Base-by-base conservation (phyloP, 805 yeast genomes). In the Candida ponderosae region DNA sequence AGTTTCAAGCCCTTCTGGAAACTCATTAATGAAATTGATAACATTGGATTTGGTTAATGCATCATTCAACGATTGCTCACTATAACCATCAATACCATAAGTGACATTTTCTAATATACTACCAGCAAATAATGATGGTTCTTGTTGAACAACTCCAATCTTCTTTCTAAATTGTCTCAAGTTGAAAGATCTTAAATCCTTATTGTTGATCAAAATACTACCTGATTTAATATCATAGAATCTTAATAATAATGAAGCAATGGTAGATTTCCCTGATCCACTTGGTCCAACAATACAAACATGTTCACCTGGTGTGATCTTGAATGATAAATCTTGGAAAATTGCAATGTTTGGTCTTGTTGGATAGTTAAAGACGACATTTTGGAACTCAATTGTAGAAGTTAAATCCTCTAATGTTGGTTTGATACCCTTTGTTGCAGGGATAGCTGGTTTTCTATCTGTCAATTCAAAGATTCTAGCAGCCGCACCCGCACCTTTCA, bases 401-500 rank as follows among this genome's bases (percentile, higher is more conserved):
- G 54, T 51, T 17, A 51, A 48, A 19, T 54, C 64, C 41, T 36
- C 44, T 29, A 41, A 50, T 37, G 58, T 57, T 9, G 65, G 59
- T 19, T 66, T 60, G 27, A 50, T 49, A 19, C 97, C 97, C 18
- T 66, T 53, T 2, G 81, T 72, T 2, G 89, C 75, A 14, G 74
- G 68, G 34, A 89, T 86, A 10, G 66, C 58, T 0, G 97, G 94
- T 45, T 77, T 68, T 58, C 87, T 70, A 42, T 84, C 93, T 41
- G 81, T 76, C 35, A 90, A 66, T 56, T 90, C 97, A 64, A 90
- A 89, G 19, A 90, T 74, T 41, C 97, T 68, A 35, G 88, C 81
- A 0, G 96, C 93, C 0, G 97, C 97, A 35, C 97, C 97, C 7
- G 89, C 84, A 39, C 97, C 97, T 63, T 90, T 90, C 97, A 90